Evolutionary conservation across 2,329 filamentous ascomycete genomes (phyloP), one percentile per base, ranked within the genome.

Genomic region (Fusarium succisae): DNA sequence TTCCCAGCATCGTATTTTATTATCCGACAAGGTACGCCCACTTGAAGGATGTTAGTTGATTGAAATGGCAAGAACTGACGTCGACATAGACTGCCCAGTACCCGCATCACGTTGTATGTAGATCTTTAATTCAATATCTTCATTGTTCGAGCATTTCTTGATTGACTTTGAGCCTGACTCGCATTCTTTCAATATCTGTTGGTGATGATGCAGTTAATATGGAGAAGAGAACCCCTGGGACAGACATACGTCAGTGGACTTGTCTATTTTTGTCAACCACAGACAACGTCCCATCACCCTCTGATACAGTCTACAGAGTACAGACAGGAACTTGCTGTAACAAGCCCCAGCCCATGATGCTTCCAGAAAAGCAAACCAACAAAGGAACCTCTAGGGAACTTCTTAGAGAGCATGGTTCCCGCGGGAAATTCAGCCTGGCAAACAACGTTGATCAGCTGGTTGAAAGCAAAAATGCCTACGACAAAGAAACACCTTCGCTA

Each of bases 281-380:
- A 64, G 70, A 74, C 32, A 63, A 71, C 63, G 61, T 48, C 51
- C 39, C 48, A 35, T 44, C 20, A 37, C 44, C 53, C 53, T 30
- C 47, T 28, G 47, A 38, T 50, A 38, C 28, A 30, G 28, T 30
- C 28, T 30, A 10, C 38, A 62, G 44, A 62, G 28, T 51, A 35
- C 32, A 35, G n/a, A 20, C 30, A 53, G n/a, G 48, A 53, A 53
- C 24, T 39, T 39, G 39, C 37, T 68, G 30, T 26, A 56, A 71
- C 50, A 48, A 48, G 50, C 38, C 50, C 45, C 30, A 60, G 50
- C 28, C 32, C 53, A 47, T 28, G 39, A 59, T 35, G 50, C 54
- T 74, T 68, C 71, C 38, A 64, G 58, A 74, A 55, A 61, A 44
- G 48, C 22, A 72, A 57, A 58, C 50, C 18, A 39, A 48, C 41